These are phyloP conservation scores for Melaleuca quinquenervia DNA, from an alignment of 345 rosid genomes.

Conservation along the genomic window DNA sequence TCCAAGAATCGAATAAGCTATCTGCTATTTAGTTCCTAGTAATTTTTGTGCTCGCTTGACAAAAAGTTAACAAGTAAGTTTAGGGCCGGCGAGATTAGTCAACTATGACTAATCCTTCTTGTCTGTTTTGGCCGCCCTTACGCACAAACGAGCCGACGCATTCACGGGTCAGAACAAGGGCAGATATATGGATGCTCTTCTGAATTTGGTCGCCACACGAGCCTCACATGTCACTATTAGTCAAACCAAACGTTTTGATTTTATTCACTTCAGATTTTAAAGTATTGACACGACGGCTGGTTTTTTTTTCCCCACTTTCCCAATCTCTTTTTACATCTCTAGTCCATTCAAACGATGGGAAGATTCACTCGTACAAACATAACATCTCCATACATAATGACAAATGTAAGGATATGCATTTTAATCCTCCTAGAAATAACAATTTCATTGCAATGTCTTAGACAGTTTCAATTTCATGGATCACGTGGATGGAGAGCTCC, in stretches of 20 bases:
- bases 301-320: not conserved
- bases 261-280: not conserved
- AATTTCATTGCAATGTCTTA: not conserved
- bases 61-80: not conserved
- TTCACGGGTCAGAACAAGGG: not conserved
- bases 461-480: not conserved
- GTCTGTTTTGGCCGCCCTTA: not conserved
- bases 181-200: not conserved
- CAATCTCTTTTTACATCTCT: not conserved
- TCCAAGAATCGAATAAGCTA: not conserved
- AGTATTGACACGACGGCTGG: not conserved
- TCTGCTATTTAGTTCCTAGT: not conserved
- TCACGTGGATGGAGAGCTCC: not conserved
- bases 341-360: not conserved
- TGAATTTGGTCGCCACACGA: not conserved
- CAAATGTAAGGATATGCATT: not conserved
- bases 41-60: not conserved
- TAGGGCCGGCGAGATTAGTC: not conserved
- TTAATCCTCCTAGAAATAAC: not conserved
- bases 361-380: not conserved
- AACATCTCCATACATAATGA: not conserved
- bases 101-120: not conserved
- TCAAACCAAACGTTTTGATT: not conserved
- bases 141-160: not conserved
- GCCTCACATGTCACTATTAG: not conserved